Base-by-base conservation (phyloP, 768 basidiomycete genomes). In the Agrocybe chaxingu region DNA sequence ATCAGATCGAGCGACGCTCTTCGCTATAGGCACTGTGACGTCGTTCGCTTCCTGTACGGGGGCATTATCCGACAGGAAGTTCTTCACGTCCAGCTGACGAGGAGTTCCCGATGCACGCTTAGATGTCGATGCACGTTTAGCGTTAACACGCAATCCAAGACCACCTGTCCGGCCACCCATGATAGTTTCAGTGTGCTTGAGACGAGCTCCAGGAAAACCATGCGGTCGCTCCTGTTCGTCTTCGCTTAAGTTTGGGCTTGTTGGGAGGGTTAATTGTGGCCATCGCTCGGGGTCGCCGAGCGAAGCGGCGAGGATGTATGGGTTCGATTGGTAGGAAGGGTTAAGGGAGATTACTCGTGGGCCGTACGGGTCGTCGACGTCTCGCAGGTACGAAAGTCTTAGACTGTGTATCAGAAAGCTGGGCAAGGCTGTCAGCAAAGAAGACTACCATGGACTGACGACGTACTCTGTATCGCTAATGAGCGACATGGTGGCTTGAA, bases 151-250 rank as follows among this genome's bases (percentile, higher is more conserved):
- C 69, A 95, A 77, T 0, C 94, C 94, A 1, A 87, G 63, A 0
- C 78, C 89, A 3, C 89, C 90, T 0, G 80, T 76, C 19, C 82
- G 76, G 3, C 78, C 77, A 3, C 84, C 91, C 77, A 94, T 85
- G 61, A 97, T 96, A 3, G 95, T 97, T 60, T 87, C 84, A 5
- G 91, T 89, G 66, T 95, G 87, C 62, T 87, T 89, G 56, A 97
- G 75, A 10, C 78, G 65, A 61, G 56, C 80, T 62, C 60, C 85
- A 66, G 66, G 80, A 66, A 70, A 76, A 57, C 67, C 78, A 57
- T 63, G 70, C 42, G 74, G 73, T 8, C 68, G 71, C 45, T 80
- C 78, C 7, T 67, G 68, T 50, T 90, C 89, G 52, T 87, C 83
- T 47, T 89, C 85, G 48, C 84, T 84, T 36, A 87, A 74, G 35